Percentiles rank a stretch among this genome's conserved stretches.
These are phyloP conservation scores for Pelargonium australe DNA, from an alignment of 441 rosid genomes.

Conservation along the genomic window DNA sequence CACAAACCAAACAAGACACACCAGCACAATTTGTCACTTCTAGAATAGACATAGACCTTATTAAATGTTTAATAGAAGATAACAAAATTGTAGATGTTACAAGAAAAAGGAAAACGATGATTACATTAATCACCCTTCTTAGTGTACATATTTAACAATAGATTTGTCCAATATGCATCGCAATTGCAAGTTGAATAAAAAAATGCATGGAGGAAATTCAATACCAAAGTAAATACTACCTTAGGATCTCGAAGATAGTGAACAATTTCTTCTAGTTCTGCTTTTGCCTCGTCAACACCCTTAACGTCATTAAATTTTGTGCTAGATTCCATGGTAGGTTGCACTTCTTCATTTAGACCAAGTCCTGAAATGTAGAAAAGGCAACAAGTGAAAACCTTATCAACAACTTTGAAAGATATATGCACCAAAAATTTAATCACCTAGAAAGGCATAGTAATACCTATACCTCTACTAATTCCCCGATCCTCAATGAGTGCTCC, in stretches of 20 bases:
- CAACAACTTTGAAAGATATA: slow-evolving; percentile 5
- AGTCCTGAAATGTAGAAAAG: slow-evolving; percentile 46
- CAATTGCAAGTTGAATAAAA: neutral
- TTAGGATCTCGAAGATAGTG: slow-evolving; percentile 97
- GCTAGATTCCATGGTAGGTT: slow-evolving; percentile 82
- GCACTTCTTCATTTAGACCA: slow-evolving; percentile 88
- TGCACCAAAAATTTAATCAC: slow-evolving; percentile 7
- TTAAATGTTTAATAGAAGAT: no score
- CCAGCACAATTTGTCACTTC: no score
- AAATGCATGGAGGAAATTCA: neutral
- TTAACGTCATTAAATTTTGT: slow-evolving; percentile 89
- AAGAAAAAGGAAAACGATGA: no score
- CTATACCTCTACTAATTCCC: slow-evolving; percentile 77
- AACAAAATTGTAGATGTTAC: no score
- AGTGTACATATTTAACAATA: no score
- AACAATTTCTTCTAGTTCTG: slow-evolving; percentile 92
- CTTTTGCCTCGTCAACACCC: slow-evolving; percentile 95
- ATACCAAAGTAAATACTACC: slow-evolving; percentile 29
- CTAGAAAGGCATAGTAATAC: neutral
- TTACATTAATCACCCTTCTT: no score
- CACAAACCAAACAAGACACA: no score
- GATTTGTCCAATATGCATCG: no score
- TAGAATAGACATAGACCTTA: no score
- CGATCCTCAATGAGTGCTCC: slow-evolving; percentile 94
- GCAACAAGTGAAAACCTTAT: slow-evolving; percentile 8